Conservation (phyloP, 2,329 filamentous ascomycete genomes). For the Dactylellina drechsleri region DNA sequence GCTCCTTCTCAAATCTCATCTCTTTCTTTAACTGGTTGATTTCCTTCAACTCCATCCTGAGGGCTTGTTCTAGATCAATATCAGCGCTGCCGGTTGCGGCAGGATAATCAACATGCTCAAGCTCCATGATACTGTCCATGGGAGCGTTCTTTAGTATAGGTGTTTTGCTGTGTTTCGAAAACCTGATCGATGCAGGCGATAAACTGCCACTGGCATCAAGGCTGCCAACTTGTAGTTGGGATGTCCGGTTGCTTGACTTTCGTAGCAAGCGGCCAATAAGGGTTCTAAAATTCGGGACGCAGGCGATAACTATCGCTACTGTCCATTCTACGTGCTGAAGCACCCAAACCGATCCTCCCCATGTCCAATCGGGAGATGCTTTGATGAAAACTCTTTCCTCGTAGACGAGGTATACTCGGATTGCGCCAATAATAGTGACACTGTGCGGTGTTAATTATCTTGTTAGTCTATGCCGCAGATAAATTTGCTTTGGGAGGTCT, state of each 20-base stretch:
- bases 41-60: constrained; percentile 47
- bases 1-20: constrained; percentile 36
- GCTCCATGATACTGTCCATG: constrained; percentile 52
- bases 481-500: background rate
- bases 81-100: constrained; percentile 47
- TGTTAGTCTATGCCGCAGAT: background rate
- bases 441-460: constrained; percentile 9
- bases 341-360: constrained; percentile 51
- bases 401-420: constrained; percentile 50
- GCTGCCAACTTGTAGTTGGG: constrained; percentile 29
- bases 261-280: constrained; percentile 41
- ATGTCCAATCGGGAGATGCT: constrained; percentile 48
- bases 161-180: constrained; percentile 53
- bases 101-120: constrained; percentile 52
- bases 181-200: constrained; percentile 50
- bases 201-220: constrained; percentile 42
- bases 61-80: constrained; percentile 50
- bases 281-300: constrained; percentile 47
- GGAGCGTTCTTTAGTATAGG: constrained; percentile 48
- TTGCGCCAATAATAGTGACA: constrained; percentile 49
- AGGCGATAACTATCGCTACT: constrained; percentile 46
- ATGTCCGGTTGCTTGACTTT: constrained; percentile 10
- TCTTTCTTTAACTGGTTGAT: constrained; percentile 45
- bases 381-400: constrained; percentile 53
- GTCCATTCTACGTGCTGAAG: constrained; percentile 53